Base-by-base conservation (phyloP, 768 basidiomycete genomes). In the Lentinus brumalis region DNA sequence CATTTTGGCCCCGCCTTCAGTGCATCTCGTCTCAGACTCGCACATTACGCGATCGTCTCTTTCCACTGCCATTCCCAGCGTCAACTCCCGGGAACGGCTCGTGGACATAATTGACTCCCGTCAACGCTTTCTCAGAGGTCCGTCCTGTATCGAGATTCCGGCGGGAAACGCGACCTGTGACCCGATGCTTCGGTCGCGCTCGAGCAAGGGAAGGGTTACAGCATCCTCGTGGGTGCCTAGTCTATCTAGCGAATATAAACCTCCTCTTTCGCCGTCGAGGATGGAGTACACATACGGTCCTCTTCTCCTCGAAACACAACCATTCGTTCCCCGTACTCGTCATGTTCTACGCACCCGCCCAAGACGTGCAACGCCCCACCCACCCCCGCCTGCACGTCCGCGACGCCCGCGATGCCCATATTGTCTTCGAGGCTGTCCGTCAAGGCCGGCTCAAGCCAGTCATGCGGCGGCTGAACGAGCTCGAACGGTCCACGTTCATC, bases 321-420 rank as follows among this genome's bases (percentile, higher is more conserved):
- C 35, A 18, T 16, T 51, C 39, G 29, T 16, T 30, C 39, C 50
- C 14, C 47, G n/a, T 26, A 21, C 46, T 29, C 46, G 14, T 30
- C 26, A 75, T 75, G 73, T 75, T 73, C 64, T 72, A 74, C 70
- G 69, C 72, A 61, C 73, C 73, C 46, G 70, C 69, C 45, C 72
- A 74, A 53, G 71, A 75, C 67, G 83, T 86, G 77, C 86, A 87
- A 67, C 83, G 81, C 51, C 82, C 86, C 38, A 87, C 87, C 41
- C 86, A 88, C 72, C 79, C 80, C 51, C 82, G 84, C 49, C 80
- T 88, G 47, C 87, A 87, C 66, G 81, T 88, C 53, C 79, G 86
- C 64, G 84, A 88, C 67, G 84, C 82, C 18, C 81, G 81, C 56
- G 87, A 88, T 67, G 86, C 87, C 6, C 86, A 87, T 68, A 80